These are phyloP conservation scores for Climacium dendroides DNA, from an alignment of 225 moss, liverwort and hornwort genomes.

Conservation along the genomic window DNA sequence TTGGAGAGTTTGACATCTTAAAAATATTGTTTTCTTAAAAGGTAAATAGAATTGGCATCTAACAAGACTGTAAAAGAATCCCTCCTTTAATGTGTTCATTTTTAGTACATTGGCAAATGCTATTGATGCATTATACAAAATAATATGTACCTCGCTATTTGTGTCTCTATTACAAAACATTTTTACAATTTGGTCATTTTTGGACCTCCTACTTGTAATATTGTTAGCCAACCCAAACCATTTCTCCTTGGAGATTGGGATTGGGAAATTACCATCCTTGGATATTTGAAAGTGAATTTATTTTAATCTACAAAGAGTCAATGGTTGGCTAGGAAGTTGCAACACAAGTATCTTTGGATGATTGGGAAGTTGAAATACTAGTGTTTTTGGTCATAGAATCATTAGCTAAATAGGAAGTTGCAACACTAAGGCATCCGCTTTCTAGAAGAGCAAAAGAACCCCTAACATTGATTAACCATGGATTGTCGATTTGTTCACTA, in stretches of 20 bases:
- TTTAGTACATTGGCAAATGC: background rate
- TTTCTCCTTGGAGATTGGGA: rapidly evolving
- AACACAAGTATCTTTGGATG: no score
- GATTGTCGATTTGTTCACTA: no score
- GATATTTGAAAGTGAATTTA: rapidly evolving
- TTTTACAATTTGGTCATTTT: rapidly evolving
- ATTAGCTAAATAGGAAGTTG: background rate
- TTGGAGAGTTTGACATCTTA: background rate
- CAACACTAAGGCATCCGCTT: rapidly evolving
- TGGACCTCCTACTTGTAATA: rapidly evolving
- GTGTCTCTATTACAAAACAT: rapidly evolving
- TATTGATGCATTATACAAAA: background rate
- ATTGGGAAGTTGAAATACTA: rapidly evolving
- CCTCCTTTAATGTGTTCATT: background rate
- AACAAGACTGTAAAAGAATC: rapidly evolving
- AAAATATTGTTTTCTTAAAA: background rate
- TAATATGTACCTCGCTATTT: background rate
- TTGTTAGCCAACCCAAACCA: background rate
- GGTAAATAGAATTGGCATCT: background rate
- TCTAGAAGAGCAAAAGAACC: rapidly evolving
- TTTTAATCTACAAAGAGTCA: background rate
- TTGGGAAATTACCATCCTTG: rapidly evolving
- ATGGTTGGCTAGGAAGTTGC: rapidly evolving
- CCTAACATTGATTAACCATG: background rate
- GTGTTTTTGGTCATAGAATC: no score